Base-by-base conservation (phyloP, 2,329 filamentous ascomycete genomes). In the Fusarium bulbicola region DNA sequence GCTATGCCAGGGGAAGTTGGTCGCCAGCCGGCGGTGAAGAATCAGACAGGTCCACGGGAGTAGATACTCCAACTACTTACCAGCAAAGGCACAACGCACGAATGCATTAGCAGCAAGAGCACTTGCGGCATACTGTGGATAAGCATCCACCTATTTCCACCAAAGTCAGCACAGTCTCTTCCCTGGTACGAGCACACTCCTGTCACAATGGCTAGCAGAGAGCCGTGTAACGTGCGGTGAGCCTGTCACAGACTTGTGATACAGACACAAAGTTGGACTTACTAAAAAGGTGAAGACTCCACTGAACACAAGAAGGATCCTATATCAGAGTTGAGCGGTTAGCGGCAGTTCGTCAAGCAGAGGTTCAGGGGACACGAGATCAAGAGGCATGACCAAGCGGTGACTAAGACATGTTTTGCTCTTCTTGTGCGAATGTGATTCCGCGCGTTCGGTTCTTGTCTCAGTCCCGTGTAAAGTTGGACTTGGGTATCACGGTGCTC, bases 211-310 rank as follows among this genome's bases (percentile, higher is more conserved):
- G 56, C 66, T 66, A 49, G 62, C 47, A 37, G 54, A 43, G 50
- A 60, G 58, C 26, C 15, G 65, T 64, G 64, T 56, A 58, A 61
- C 72, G 45, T 64, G 52, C 60, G 50, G 65, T 73, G 64, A 56
- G 49, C 47, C 52, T 63, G 62, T 63, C 64, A 63, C 37, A 46
- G n/a, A 36, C 50, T 72, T 66, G 60, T 66, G 60, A 54, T 40
- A 67, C 24, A 36, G 14, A n/a, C 34, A 54, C 24, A 54, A 40
- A 54, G 26, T 28, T 30, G n/a, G 49, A 85, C 86, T 83, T 81
- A 95, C 94, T 72, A 97, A 85, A 83, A 97, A 97, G 18, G 94
- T 97, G 81, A 97, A 97, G 74, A 97, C 90, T 59, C 94, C 94
- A 63, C 90, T 92, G 82, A 94, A 98, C 36, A 92, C 90, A 65